These are phyloP conservation scores for Pseudohalonectria lignicola DNA, from an alignment of 2,329 filamentous ascomycete genomes.

Conservation along the genomic window DNA sequence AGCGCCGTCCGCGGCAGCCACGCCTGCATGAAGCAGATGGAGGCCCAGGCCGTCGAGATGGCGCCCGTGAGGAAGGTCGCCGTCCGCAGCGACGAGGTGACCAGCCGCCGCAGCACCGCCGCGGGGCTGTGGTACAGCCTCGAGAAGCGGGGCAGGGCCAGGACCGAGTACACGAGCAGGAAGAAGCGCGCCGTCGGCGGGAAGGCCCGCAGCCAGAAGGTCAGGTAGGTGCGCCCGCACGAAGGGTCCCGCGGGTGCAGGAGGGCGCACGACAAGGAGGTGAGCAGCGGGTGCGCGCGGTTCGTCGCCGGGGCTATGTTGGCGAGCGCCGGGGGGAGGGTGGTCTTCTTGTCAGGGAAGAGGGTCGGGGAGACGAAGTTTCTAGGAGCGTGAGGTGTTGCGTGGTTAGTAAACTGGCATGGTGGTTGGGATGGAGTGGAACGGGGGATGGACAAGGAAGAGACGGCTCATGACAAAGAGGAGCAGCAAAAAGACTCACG, in stretches of 20 bases:
- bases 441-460: too few species aligned
- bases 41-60: slow-evolving; percentile 81
- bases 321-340: slow-evolving; percentile 52
- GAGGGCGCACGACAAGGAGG: slow-evolving; percentile 75
- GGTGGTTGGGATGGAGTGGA: not conserved
- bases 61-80: slow-evolving; percentile 70
- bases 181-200: slow-evolving; percentile 70
- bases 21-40: slow-evolving; percentile 78
- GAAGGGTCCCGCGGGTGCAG: slow-evolving; percentile 83
- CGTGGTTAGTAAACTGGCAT: slow-evolving; percentile 7
- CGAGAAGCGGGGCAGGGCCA: slow-evolving; percentile 60
- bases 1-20: slow-evolving; percentile 65
- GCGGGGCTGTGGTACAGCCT: slow-evolving; percentile 59
- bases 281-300: slow-evolving; percentile 78
- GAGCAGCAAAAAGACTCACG: slow-evolving; percentile 38
- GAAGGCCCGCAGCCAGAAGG: slow-evolving; percentile 78
- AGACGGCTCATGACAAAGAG: not conserved
- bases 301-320: slow-evolving; percentile 68
- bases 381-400: slow-evolving; percentile 24
- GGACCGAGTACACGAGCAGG: slow-evolving; percentile 59
- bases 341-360: slow-evolving; percentile 59
- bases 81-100: slow-evolving; percentile 60
- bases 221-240: slow-evolving; percentile 76
- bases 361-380: slow-evolving; percentile 77
- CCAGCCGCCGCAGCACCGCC: slow-evolving; percentile 52